phyloP scores from a whole-genome alignment of 345 rosid genomes.

The Gynandropsis gynandra region DNA sequence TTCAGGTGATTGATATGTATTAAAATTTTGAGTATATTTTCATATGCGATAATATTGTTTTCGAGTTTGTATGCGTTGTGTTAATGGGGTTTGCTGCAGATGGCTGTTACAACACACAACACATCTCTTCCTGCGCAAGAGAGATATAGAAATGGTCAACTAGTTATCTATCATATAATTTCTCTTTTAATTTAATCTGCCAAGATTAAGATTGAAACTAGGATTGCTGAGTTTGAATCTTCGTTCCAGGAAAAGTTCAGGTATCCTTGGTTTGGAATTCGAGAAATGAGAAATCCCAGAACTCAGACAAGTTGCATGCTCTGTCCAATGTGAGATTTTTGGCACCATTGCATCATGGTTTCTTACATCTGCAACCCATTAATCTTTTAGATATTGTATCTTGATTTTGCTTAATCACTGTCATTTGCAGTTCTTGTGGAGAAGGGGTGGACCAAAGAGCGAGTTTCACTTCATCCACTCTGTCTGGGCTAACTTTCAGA shows the following conservation, averaged over 20 bases:
- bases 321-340: slow-evolving; percentile 57
- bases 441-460: slow-evolving; percentile 70
- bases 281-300: slow-evolving; percentile 71
- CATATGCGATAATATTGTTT: background rate
- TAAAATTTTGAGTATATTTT: slow-evolving; percentile 2
- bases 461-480: slow-evolving; percentile 58
- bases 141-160: slow-evolving; percentile 74
- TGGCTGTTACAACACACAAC: slow-evolving; percentile 85
- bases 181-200: background rate
- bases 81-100: slow-evolving; percentile 38
- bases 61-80: slow-evolving; percentile 9
- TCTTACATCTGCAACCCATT: background rate
- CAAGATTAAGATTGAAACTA: slow-evolving; percentile 4
- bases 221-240: slow-evolving; percentile 7
- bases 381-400: background rate
- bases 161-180: slow-evolving; percentile 12
- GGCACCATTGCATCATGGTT: background rate
- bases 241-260: slow-evolving; percentile 70
- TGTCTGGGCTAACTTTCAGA: slow-evolving; percentile 98
- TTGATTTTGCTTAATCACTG: slow-evolving; percentile 5
- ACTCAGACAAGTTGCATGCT: slow-evolving; percentile 55
- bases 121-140: slow-evolving; percentile 68
- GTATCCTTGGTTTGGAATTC: slow-evolving; percentile 90
- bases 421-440: slow-evolving; percentile 69
- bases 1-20: slow-evolving; percentile 52